Conservation (phyloP, 2,329 filamentous ascomycete genomes). For the Aspergillus novoparasiticus region DNA sequence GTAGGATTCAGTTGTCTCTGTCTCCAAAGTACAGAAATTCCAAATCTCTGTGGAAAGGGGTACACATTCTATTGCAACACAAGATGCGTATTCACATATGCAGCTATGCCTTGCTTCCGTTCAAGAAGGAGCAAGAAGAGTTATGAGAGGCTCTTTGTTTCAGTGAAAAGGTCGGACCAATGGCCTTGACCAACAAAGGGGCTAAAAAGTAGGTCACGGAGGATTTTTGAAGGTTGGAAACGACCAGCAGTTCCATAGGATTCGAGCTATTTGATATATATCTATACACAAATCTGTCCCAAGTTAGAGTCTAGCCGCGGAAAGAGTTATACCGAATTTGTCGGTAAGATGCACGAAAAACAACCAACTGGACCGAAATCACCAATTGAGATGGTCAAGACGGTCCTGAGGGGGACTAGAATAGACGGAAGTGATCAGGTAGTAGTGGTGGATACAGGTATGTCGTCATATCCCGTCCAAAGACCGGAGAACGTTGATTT, state of each 20-base stretch:
- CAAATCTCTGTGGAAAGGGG: neutral
- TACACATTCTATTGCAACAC: neutral
- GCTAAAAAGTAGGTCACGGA: neutral
- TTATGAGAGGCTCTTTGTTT: neutral
- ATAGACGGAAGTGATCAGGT: neutral
- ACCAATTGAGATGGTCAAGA: neutral
- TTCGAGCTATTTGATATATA: neutral
- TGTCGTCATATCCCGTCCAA: constrained; percentile 5
- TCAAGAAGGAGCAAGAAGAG: neutral
- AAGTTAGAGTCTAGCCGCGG: neutral
- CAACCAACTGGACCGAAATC: neutral
- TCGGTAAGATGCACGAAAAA: neutral
- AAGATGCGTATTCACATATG: neutral
- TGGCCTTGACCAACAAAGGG: neutral
- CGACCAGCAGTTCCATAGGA: neutral
- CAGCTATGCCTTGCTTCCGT: constrained; percentile 2
- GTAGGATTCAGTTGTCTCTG: neutral
- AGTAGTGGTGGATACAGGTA: neutral
- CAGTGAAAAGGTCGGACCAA: neutral
- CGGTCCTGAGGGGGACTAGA: neutral
- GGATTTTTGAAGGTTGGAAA: neutral
- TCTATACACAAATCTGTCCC: neutral
- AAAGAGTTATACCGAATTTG: neutral
- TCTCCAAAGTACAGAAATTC: neutral
- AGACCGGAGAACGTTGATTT: neutral